These are phyloP conservation scores for Musa acuminata DNA, from an alignment of 176 grass and related monocot genomes.

Conservation along the genomic window DNA sequence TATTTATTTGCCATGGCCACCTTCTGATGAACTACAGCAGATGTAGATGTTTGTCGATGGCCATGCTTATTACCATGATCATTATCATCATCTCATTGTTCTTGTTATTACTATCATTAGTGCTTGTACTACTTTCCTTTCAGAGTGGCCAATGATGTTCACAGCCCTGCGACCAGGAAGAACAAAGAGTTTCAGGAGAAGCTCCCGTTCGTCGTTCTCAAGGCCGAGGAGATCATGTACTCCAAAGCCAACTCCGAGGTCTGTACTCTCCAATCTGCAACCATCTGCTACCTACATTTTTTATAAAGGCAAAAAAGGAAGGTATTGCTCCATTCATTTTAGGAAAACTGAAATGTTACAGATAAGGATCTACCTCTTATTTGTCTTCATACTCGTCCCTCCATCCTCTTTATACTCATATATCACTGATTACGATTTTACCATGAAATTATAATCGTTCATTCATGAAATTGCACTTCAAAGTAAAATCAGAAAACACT, in stretches of 20 bases:
- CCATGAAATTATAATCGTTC: neutral
- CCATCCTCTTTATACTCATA: neutral
- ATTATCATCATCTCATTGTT: too few species aligned
- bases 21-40: neutral
- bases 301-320: too few species aligned
- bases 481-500: neutral
- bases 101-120: neutral
- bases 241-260: constrained; percentile 57
- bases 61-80: neutral
- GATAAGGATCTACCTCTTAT: too few species aligned
- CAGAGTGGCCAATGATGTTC: constrained; percentile 37
- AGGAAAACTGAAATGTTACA: too few species aligned
- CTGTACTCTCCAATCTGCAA: neutral
- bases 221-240: constrained; percentile 50
- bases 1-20: neutral
- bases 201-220: constrained; percentile 36
- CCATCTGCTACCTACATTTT: neutral
- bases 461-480: neutral
- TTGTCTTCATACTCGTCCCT: too few species aligned
- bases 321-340: too few species aligned
- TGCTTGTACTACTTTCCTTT: neutral
- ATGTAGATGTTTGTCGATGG: neutral
- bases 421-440: neutral
- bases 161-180: constrained; percentile 33
- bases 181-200: constrained; percentile 48